Conservation (phyloP, 192 early-diverging fungal species). For the Backusella morwellensis region DNA sequence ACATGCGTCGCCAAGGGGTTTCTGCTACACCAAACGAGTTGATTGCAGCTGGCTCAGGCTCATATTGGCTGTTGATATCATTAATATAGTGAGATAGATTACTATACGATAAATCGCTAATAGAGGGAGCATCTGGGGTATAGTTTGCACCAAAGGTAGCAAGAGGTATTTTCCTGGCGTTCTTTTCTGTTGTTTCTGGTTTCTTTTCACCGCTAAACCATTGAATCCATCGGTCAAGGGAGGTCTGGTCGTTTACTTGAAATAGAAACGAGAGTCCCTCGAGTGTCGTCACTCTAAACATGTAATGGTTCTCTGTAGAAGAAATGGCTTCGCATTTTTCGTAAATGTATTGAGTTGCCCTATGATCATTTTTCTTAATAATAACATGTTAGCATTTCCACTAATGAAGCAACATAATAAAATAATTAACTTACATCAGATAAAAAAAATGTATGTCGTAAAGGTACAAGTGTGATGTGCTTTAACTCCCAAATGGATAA, state of each 20-base stretch:
- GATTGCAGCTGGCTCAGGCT: neutral
- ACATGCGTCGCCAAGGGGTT: neutral
- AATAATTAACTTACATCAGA: conserved; percentile 20
- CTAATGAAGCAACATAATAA: neutral
- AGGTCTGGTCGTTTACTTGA: conserved; percentile 24
- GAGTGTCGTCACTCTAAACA: conserved; percentile 15
- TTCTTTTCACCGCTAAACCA: conserved; percentile 22
- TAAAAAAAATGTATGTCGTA: conserved; percentile 20
- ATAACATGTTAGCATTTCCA: neutral
- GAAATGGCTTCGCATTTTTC: neutral
- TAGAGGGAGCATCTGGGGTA: neutral
- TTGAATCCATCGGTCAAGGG: conserved; percentile 21
- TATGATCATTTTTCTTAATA: conserved; percentile 3
- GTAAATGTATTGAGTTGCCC: conserved; percentile 14
- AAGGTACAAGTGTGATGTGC: conserved; percentile 23
- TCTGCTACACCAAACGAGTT: neutral
- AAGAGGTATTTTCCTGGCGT: neutral
- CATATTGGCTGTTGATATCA: neutral
- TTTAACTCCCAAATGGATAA: conserved; percentile 36
- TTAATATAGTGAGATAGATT: conserved; percentile 1
- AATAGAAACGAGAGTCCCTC: neutral
- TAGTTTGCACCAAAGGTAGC: conserved; percentile 1
- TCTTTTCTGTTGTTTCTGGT: neutral
- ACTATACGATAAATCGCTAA: neutral
- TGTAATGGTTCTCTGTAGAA: neutral